Conservation (phyloP, 345 rosid species). For the Acer saccharum region DNA sequence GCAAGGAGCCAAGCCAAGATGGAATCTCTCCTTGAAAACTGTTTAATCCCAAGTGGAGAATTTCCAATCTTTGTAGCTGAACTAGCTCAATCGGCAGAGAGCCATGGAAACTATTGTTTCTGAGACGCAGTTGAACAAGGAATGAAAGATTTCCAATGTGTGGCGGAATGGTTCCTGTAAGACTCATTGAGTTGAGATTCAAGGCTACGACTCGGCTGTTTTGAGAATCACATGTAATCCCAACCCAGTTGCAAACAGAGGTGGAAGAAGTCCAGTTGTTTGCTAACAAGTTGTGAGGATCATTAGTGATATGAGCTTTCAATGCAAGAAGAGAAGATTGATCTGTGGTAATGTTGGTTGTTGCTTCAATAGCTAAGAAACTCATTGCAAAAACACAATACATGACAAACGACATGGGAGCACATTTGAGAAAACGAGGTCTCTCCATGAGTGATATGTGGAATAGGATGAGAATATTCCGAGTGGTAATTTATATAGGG, state of each 20-base stretch:
- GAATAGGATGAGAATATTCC: no score
- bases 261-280: slow-evolving; percentile 18
- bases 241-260: slow-evolving; percentile 31
- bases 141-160: slow-evolving; percentile 20
- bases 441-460: no score
- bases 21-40: no score
- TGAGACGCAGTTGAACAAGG: neutral
- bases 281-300: slow-evolving; percentile 12
- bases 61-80: no score
- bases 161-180: slow-evolving; percentile 27
- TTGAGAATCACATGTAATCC: slow-evolving; percentile 18
- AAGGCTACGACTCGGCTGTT: slow-evolving; percentile 19
- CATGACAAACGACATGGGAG: no score
- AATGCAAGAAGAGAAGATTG: slow-evolving; percentile 9
- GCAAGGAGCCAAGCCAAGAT: no score
- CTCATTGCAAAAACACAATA: neutral
- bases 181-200: slow-evolving; percentile 21
- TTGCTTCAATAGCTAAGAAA: neutral
- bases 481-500: no score
- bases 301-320: slow-evolving; percentile 13
- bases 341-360: neutral
- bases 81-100: no score
- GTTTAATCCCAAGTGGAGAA: no score
- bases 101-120: slow-evolving; percentile 20
- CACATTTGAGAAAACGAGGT: no score